These are phyloP conservation scores for Pichia sp. DNA, from an alignment of 1,139 yeast genomes.

Conservation along the genomic window DNA sequence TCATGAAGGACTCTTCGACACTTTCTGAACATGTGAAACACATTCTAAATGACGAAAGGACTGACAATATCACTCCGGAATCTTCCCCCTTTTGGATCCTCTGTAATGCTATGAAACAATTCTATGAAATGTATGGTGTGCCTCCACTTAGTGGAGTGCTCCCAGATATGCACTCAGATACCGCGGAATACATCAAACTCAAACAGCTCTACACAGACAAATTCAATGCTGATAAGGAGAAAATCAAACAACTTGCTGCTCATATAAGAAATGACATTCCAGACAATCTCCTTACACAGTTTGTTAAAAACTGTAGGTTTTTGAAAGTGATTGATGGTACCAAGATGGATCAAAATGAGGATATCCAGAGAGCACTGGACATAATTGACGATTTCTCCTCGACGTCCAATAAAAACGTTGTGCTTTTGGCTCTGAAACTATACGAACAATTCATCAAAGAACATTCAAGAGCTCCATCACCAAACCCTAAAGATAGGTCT, in stretches of 20 bases:
- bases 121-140: slow-evolving; percentile 33
- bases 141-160: slow-evolving; percentile 69
- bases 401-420: no score
- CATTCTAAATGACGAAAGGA: slow-evolving; percentile 41
- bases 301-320: slow-evolving; percentile 52
- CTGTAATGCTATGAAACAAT: slow-evolving; percentile 47
- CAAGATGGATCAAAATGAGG: slow-evolving; percentile 14
- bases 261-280: slow-evolving; percentile 28
- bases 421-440: slow-evolving; percentile 24
- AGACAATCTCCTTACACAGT: slow-evolving; percentile 37
- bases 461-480: slow-evolving; percentile 13
- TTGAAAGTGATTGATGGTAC: slow-evolving; percentile 30
- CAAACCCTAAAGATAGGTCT: slow-evolving; percentile 12
- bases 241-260: slow-evolving; percentile 25
- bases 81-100: slow-evolving; percentile 51
- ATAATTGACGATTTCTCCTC: no score
- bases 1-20: slow-evolving; percentile 27
- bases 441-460: slow-evolving; percentile 11
- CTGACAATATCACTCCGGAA: slow-evolving; percentile 20
- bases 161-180: slow-evolving; percentile 88
- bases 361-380: no score
- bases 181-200: slow-evolving; percentile 51
- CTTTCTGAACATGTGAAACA: slow-evolving; percentile 24
- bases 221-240: slow-evolving; percentile 44
- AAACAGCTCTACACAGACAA: slow-evolving; percentile 53